phyloP scores from a whole-genome alignment of 2,329 filamentous ascomycete species.

The Niveomyces coronatus region DNA sequence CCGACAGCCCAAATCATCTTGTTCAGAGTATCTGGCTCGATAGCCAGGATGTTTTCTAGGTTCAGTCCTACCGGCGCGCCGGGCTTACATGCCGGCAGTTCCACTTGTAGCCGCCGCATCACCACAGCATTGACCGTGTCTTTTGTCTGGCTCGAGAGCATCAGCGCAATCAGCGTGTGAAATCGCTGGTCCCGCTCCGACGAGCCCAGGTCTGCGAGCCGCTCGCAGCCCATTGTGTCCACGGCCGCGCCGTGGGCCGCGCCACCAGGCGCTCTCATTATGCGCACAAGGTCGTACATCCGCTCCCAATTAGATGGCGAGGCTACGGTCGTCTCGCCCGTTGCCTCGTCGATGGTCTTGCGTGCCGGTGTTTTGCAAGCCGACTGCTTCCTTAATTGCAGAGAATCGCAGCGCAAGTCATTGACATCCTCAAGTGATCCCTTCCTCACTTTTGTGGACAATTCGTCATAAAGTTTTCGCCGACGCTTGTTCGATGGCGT shows the following conservation, averaged over 20 bases:
- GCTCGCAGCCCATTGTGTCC: conserved; percentile 94
- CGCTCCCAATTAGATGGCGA: conserved; percentile 75
- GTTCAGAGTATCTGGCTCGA: conserved; percentile 56
- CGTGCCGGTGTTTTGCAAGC: conserved; percentile 39
- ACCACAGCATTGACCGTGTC: conserved; percentile 81
- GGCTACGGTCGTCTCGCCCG: conserved; percentile 29
- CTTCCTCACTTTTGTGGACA: conserved; percentile 13
- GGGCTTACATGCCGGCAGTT: conserved; percentile 46
- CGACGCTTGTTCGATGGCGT: conserved; percentile 22
- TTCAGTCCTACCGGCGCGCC: conserved; percentile 48
- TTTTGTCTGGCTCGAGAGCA: conserved; percentile 89
- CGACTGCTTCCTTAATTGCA: conserved; percentile 26
- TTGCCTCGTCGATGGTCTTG: conserved; percentile 29
- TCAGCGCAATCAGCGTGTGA: conserved; percentile 77
- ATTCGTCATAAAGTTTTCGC: conserved; percentile 16
- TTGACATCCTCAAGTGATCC: conserved; percentile 4
- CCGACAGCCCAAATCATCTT: conserved; percentile 73
- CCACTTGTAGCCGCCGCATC: conserved; percentile 68
- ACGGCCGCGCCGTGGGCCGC: conserved; percentile 67
- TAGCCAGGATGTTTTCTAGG: conserved; percentile 65
- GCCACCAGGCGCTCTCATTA: conserved; percentile 56
- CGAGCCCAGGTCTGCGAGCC: conserved; percentile 47
- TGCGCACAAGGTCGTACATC: conserved; percentile 65
- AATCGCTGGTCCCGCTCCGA: conserved; percentile 55
- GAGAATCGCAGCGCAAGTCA: background rate